Evolutionary conservation across 768 basidiomycete species (phyloP), one percentile per base, ranked within the genome.

Genomic region (Psilocybe tampanensis): DNA sequence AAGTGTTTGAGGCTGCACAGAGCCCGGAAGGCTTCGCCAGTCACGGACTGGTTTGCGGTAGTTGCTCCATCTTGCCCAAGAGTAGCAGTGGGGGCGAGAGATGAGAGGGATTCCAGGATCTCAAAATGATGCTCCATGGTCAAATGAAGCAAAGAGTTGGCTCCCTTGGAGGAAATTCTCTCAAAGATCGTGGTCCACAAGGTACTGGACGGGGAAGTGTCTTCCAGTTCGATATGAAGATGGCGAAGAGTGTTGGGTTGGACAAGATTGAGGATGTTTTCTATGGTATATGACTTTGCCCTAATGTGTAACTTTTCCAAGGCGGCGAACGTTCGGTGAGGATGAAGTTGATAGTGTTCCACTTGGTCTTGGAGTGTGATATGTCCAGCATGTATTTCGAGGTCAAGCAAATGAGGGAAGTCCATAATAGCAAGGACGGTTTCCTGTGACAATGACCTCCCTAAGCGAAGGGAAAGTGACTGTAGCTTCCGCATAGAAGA

Each of bases 301-400:
- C 78, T 76, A 39, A 84, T 70, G 48, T 66, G 74, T 17, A 83
- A 59, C 34, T 68, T 76, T 24, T 65, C 66, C 24, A 84, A 62
- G 1, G 71, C 67, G 34, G 69, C 70, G 58, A 82, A 78, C 52
- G 67, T 67, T 29, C 32, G 24, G n/a, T 23, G 23, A 34, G 55
- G 34, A n/a, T 49, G 13, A 22, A 47, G 23, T 47, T 49, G 64
- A 51, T 29, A 45, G 5, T 54, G 32, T 26, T 65, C 52, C 29
- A 62, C 34, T 23, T 75, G 44, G 8, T 63, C 60, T 26, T 73
- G 65, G 4, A 59, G 29, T 21, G 70, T 67, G 23, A 83, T 59
- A 59, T 73, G 72, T 9, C 72, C 68, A 1, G 74, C 78, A 52
- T 84, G 80, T 9, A 83, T 51, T 53, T 81, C 74, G 32, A 84